Percentiles rank a stretch among this genome's conserved stretches.
Evolutionary conservation across 164 flowering plant genomes (phyloP).

Genomic region (Magnolia sinica): DNA sequence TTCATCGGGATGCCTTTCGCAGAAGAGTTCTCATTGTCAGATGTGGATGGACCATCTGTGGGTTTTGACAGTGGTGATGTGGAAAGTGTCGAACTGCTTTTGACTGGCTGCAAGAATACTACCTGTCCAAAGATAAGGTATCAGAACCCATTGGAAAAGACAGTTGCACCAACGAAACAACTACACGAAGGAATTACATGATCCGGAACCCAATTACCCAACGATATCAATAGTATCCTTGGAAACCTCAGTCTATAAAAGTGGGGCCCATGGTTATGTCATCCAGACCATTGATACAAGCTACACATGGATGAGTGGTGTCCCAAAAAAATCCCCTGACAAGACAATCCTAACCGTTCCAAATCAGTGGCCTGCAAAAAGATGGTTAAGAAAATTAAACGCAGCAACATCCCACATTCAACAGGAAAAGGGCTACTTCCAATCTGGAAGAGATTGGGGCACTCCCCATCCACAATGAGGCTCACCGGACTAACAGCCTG

Average conservation of each 20-base stretch:
- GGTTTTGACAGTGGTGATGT: constrained; percentile 37
- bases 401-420: not conserved
- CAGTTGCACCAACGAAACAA: not conserved
- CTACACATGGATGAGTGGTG: not conserved
- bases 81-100: constrained; percentile 37
- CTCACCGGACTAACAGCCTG: not conserved
- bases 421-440: not conserved
- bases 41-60: constrained; percentile 30
- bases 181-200: not conserved
- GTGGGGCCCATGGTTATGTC: not conserved
- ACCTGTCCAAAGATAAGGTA: constrained; percentile 48
- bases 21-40: constrained; percentile 39
- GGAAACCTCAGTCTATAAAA: not conserved
- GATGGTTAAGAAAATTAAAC: too few relatives aligned
- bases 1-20: constrained; percentile 38
- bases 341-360: not conserved
- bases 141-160: constrained; percentile 1
- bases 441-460: not conserved
- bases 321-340: not conserved
- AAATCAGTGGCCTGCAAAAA: too few relatives aligned
- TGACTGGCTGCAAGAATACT: constrained; percentile 63
- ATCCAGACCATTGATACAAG: not conserved
- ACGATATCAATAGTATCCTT: not conserved
- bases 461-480: not conserved
- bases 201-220: not conserved